A percentile compares a stretch with the other conserved stretches of the same genome.
Evolutionary conservation across 2,329 filamentous ascomycete species (phyloP).

Genomic region (Malbranchea cinnamomea): DNA sequence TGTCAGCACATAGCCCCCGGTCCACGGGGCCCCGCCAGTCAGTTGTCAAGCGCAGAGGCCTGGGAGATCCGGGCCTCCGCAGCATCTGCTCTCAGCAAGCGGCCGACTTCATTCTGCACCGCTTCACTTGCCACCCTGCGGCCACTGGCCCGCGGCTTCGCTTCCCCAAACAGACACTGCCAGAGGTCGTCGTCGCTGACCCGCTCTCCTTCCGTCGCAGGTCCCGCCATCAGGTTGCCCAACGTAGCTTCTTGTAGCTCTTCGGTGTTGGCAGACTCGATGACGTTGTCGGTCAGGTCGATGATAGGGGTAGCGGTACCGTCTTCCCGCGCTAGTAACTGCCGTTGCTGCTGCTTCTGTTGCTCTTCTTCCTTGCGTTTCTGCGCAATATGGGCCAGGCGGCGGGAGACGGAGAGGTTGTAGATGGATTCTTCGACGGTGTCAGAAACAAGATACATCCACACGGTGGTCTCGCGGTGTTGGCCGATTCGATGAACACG

Average conservation of each 20-base stretch:
- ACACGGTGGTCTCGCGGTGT: slow-evolving; percentile 73
- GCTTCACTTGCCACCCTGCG: slow-evolving; percentile 16
- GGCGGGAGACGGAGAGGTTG: slow-evolving; percentile 63
- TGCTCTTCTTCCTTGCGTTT: slow-evolving; percentile 18
- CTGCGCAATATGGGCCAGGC: slow-evolving; percentile 59
- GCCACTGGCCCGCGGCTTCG: slow-evolving; percentile 12
- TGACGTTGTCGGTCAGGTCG: slow-evolving; percentile 40
- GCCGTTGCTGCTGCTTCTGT: not conserved
- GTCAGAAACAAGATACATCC: slow-evolving; percentile 82
- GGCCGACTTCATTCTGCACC: slow-evolving; percentile 28
- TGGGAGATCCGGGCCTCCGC: no score
- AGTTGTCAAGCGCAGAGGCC: no score
- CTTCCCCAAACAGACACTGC: slow-evolving; percentile 68
- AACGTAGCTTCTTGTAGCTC: slow-evolving; percentile 64
- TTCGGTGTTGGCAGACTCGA: slow-evolving; percentile 73
- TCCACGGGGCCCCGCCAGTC: no score
- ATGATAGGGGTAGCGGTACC: not conserved
- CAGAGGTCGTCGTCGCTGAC: slow-evolving; percentile 69
- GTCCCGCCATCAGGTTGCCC: slow-evolving; percentile 54
- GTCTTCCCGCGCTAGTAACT: no score
- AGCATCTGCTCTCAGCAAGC: slow-evolving; percentile 40
- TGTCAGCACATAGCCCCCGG: no score
- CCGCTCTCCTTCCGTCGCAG: slow-evolving; percentile 59
- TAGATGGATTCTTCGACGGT: slow-evolving; percentile 91
- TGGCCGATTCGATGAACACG: slow-evolving; percentile 93